A percentile compares a stretch with the other conserved stretches of the same genome.
These are phyloP conservation scores for Colletotrichum melonis DNA, from an alignment of 2,329 filamentous ascomycete species.

Conservation along the genomic window DNA sequence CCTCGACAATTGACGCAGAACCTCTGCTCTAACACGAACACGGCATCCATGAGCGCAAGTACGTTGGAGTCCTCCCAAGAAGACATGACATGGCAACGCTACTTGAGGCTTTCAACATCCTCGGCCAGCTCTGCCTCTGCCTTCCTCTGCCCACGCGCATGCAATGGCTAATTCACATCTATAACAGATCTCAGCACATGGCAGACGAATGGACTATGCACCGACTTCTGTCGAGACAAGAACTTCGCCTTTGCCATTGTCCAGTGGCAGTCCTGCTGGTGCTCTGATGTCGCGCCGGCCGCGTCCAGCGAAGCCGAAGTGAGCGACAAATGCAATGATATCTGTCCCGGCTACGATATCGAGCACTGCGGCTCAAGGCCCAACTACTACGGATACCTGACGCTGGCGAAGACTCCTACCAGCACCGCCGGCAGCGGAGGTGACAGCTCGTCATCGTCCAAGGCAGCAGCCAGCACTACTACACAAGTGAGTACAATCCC, in stretches of 20 bases:
- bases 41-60: conserved; percentile 46
- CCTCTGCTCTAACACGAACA: conserved; percentile 52
- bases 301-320: conserved; percentile 44
- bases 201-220: conserved; percentile 79
- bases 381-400: conserved; percentile 73
- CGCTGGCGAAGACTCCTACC: conserved; percentile 62
- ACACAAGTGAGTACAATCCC: conserved; percentile 34
- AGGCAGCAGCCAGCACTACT: conserved; percentile 38
- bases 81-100: background rate
- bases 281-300: conserved; percentile 74
- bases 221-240: conserved; percentile 63
- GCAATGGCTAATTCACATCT: background rate
- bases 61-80: conserved; percentile 32
- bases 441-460: conserved; percentile 34
- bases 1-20: conserved; percentile 37
- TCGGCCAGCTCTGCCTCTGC: too few species aligned
- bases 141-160: background rate
- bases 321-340: conserved; percentile 61
- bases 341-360: conserved; percentile 78
- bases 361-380: conserved; percentile 66
- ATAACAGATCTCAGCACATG: conserved; percentile 65
- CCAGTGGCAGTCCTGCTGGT: conserved; percentile 77
- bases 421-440: conserved; percentile 58
- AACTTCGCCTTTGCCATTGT: conserved; percentile 76
- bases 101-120: background rate